These are phyloP conservation scores for Actinidia polygama DNA, from an alignment of 179 eudicot species.

Conservation along the genomic window DNA sequence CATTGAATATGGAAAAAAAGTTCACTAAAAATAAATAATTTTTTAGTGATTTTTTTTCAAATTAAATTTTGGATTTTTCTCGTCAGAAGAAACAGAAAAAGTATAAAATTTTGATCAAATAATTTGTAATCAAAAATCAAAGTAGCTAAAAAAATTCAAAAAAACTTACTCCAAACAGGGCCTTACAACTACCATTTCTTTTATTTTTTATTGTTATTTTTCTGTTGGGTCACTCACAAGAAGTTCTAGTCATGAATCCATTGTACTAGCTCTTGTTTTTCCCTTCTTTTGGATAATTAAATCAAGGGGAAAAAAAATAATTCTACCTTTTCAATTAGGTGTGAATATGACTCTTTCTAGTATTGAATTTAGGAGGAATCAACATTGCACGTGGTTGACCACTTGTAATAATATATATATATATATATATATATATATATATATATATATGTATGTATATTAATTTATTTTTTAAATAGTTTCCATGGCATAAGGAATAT, in stretches of 20 bases:
- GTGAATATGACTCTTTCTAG: conserved; percentile 14
- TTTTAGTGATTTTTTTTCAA: too few relatives aligned
- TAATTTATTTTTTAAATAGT: too few relatives aligned
- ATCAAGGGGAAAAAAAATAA: background rate
- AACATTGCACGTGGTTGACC: background rate
- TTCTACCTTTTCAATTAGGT: background rate
- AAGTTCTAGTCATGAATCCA: background rate
- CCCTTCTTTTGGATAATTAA: background rate
- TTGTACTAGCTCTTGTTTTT: background rate
- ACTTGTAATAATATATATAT: background rate
- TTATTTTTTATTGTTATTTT: background rate
- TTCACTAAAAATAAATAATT: too few relatives aligned
- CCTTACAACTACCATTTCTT: background rate
- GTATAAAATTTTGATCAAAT: too few relatives aligned
- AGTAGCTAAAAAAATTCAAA: too few relatives aligned
- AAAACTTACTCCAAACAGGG: background rate
- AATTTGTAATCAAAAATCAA: too few relatives aligned
- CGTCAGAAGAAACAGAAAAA: too few relatives aligned
- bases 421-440: background rate
- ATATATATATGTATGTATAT: background rate
- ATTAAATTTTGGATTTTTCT: too few relatives aligned
- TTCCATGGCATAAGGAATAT: background rate
- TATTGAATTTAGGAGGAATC: background rate
- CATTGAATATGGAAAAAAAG: too few relatives aligned
- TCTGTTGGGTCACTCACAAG: background rate